phyloP scores from a whole-genome alignment of 176 grass and related monocot genomes.

The Oryza rufipogon region DNA sequence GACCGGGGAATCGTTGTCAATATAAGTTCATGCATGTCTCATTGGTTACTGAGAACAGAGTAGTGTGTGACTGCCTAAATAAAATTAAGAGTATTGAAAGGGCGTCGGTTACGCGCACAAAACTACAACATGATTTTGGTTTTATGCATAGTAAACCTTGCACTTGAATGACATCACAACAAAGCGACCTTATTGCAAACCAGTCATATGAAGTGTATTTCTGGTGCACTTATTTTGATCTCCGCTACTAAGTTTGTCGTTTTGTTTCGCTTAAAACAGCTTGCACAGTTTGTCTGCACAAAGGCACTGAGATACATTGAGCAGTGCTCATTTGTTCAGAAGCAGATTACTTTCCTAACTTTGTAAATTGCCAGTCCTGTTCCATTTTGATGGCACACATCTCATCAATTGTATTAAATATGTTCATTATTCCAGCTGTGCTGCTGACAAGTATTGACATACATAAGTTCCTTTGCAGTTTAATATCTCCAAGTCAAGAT shows the following conservation, averaged over 20 bases:
- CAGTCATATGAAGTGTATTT: background rate
- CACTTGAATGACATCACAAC: background rate
- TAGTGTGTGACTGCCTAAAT: background rate
- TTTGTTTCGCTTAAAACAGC: background rate
- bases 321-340: background rate
- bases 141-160: background rate
- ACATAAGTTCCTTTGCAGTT: slow-evolving; percentile 40
- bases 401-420: background rate
- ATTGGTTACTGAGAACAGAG: background rate
- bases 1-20: slow-evolving; percentile 13
- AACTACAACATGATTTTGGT: background rate
- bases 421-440: background rate
- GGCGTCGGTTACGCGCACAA: background rate
- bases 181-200: background rate
- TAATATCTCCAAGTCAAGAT: slow-evolving; percentile 63
- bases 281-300: background rate
- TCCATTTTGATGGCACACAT: background rate
- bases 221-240: background rate
- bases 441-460: slow-evolving; percentile 26
- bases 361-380: background rate
- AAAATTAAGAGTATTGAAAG: background rate
- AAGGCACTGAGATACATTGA: background rate
- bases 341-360: slow-evolving; percentile 6
- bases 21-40: background rate
- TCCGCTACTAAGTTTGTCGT: background rate